Percentiles rank a stretch among this genome's conserved stretches.
Evolutionary conservation across 495 filamentous ascomycete genomes (phyloP).

Genomic region (Xylaria curta): DNA sequence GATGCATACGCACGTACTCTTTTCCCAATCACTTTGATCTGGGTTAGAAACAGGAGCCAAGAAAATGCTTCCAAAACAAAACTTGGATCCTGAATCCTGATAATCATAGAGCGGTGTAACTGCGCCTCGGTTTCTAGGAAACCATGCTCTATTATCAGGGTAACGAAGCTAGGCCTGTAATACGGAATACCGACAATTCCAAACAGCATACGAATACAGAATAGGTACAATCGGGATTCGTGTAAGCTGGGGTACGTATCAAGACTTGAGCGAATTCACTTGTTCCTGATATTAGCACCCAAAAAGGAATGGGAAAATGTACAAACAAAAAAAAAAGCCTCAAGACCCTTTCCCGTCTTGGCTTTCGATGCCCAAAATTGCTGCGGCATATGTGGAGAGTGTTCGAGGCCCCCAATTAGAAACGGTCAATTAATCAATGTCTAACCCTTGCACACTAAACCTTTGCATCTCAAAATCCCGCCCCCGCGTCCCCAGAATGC

Average conservation of each 20-base stretch:
- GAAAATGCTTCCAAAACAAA: constrained; percentile 12
- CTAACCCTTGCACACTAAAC: neutral
- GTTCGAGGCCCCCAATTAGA: constrained; percentile 11
- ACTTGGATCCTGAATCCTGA: constrained; percentile 4
- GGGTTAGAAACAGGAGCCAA: neutral
- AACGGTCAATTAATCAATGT: constrained; percentile 16
- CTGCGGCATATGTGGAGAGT: constrained; percentile 13
- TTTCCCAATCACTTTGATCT: neutral
- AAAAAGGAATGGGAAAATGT: neutral
- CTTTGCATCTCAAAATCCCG: constrained; percentile 11
- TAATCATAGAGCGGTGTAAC: constrained; percentile 18
- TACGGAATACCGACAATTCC: neutral
- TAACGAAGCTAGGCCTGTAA: constrained; percentile 3
- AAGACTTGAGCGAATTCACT: constrained; percentile 8
- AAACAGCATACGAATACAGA: neutral
- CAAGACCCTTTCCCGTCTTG: constrained; percentile 11
- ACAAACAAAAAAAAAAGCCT: constrained; percentile 18
- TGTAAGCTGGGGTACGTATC: constrained; percentile 11
- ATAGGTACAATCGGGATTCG: neutral
- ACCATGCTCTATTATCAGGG: constrained; percentile 1
- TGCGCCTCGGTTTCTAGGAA: neutral
- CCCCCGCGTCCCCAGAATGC: constrained; percentile 17
- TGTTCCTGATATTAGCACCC: constrained; percentile 3
- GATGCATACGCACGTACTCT: neutral
- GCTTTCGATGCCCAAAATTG: constrained; percentile 18